Base-by-base conservation (phyloP, 441 rosid genomes). In the Erodium texanum region DNA sequence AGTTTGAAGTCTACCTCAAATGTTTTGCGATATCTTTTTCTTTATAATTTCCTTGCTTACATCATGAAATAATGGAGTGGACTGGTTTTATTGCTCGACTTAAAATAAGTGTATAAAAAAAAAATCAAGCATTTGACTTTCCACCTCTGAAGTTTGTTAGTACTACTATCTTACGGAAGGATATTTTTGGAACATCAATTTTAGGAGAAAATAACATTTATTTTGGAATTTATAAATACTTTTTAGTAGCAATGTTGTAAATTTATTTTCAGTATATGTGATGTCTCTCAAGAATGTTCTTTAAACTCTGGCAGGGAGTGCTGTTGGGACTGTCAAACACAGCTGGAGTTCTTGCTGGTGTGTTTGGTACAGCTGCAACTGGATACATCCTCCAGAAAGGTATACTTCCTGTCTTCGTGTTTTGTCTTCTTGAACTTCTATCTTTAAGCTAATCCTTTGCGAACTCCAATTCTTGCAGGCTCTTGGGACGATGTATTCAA, bases 271-370 rank as follows among this genome's bases (percentile, higher is more conserved):
- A 8, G 3, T 20, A 23, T 24, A 50, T 18, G 41, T 18, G 41
- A 16, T 66, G 18, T 22, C 22, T 16, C 5, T 70, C 65, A 68
- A 71, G 71, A 10, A 29, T 10, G 68, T 74, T 19, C 5, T 32
- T 1, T 68, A 8, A 66, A 71, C 68, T 62, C 72, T 69, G n/a
- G 29, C 87, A 93, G 99, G 99, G 99, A 79, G 97, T 93, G 59
- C 84, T 93, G 43, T 77, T 93, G 74, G 99, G 99, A 68, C 84
- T 93, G 68, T 93, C 97, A 62, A 93, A 93, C 80, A 93, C 97
- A 34, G 97, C 99, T 18, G 97, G 97, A 66, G 99, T 93, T 72
- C 92, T 93, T 18, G 99, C 97, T 6, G 97, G 97, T 76, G 97
- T 93, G 68, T 87, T 93, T 73, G 99, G 99, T 73, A 93, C 99